Evolutionary conservation across 371 early-diverging fungal genomes (phyloP).

Genomic region (Sporodiniella umbellata): DNA sequence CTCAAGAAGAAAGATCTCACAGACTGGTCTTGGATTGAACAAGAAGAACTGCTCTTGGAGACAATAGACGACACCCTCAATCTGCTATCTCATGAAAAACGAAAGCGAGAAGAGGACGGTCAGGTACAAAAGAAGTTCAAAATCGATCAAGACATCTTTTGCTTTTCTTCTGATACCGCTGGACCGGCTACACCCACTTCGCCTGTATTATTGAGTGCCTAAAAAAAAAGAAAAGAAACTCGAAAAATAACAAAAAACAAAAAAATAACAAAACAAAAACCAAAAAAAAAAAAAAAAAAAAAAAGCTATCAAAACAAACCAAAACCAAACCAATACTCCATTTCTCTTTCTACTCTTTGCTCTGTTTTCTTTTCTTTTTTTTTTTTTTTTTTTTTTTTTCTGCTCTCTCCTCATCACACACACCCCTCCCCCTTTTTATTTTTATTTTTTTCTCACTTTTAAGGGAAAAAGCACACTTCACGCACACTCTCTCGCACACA

Average conservation of each 20-base stretch:
- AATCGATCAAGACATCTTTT: conserved; percentile 5
- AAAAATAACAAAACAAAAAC: neutral
- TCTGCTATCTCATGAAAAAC: conserved; percentile 14
- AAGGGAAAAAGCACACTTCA: too few relatives aligned
- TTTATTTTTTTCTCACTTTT: too few relatives aligned
- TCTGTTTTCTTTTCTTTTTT: too few relatives aligned
- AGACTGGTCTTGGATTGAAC: conserved; percentile 21
- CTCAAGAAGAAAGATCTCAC: neutral
- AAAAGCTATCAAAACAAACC: neutral
- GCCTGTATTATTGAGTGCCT: conserved; percentile 25
- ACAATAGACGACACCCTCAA: conserved; percentile 3
- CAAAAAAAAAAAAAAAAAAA: neutral
- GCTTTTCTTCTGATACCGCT: conserved; percentile 18
- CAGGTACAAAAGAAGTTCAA: conserved; percentile 1
- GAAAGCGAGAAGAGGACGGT: neutral
- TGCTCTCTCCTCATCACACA: too few relatives aligned
- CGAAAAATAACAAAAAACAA: neutral
- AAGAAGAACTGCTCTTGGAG: conserved; percentile 7
- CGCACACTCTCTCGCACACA: too few relatives aligned
- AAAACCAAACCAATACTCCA: too few relatives aligned
- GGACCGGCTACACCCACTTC: conserved; percentile 20
- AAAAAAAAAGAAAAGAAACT: neutral
- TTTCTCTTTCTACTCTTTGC: too few relatives aligned
- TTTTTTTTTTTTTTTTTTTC: too few relatives aligned
- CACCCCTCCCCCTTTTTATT: too few relatives aligned